Percentiles rank a stretch among this genome's conserved stretches.
These are phyloP conservation scores for Sugiyamaella lignohabitans DNA, from an alignment of 805 yeast genomes.

Conservation along the genomic window DNA sequence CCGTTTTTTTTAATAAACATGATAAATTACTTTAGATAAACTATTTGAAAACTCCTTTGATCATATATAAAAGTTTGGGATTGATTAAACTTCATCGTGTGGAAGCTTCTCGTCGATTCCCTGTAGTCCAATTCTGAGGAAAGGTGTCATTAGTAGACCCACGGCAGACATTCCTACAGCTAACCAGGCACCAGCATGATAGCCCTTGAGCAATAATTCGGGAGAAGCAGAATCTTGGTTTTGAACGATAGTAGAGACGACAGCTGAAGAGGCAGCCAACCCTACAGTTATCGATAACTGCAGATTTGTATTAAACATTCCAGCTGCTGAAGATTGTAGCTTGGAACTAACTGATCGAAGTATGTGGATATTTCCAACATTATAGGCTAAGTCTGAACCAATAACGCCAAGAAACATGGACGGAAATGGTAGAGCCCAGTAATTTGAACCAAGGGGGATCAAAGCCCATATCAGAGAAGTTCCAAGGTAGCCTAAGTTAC, in stretches of 20 bases:
- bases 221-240: slow-evolving; percentile 13
- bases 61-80: no score
- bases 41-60: no score
- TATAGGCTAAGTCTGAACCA: slow-evolving; percentile 44
- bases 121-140: slow-evolving; percentile 34
- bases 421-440: slow-evolving; percentile 44
- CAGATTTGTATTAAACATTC: slow-evolving; percentile 41
- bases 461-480: slow-evolving; percentile 41
- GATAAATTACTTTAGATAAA: no score
- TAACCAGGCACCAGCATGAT: slow-evolving; percentile 34
- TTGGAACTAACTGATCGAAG: slow-evolving; percentile 36
- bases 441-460: slow-evolving; percentile 30
- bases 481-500: slow-evolving; percentile 33
- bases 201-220: slow-evolving; percentile 13
- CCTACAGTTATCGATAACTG: slow-evolving; percentile 41
- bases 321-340: slow-evolving; percentile 43
- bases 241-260: slow-evolving; percentile 21
- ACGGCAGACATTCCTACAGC: slow-evolving; percentile 34
- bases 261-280: slow-evolving; percentile 37
- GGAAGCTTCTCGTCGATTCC: slow-evolving; percentile 7
- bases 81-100: background rate
- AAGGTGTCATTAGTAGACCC: slow-evolving; percentile 30
- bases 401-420: slow-evolving; percentile 37
- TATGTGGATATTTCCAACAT: slow-evolving; percentile 40
- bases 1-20: no score